Conservation (phyloP, 129 eudicot species). For the Centrapalus pauciflorus region DNA sequence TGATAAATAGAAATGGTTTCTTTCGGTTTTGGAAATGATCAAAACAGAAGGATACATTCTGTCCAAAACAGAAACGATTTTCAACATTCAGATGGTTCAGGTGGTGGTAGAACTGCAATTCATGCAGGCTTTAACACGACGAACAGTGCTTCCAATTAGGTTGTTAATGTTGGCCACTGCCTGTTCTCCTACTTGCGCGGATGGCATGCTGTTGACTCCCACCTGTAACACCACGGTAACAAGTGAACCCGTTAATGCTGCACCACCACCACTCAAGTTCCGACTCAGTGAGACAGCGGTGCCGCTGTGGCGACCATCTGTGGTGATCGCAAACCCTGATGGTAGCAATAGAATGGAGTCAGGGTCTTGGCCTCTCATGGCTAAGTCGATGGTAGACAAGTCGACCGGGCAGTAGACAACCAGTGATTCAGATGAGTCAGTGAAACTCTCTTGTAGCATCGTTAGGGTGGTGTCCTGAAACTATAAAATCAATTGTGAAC, state of each 20-base stretch:
- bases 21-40: no score
- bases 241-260: constrained; percentile 31
- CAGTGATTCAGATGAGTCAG: constrained; percentile 42
- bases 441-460: constrained; percentile 59
- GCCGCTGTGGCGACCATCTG: constrained; percentile 28
- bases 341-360: constrained; percentile 40
- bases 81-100: no score
- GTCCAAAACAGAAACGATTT: no score
- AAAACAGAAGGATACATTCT: no score
- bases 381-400: constrained; percentile 28
- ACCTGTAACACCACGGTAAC: constrained; percentile 46
- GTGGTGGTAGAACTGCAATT: constrained; percentile 26
- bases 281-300: background rate
- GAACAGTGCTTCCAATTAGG: constrained; percentile 40
- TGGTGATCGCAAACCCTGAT: constrained; percentile 48
- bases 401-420: constrained; percentile 54
- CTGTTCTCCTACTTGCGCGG: constrained; percentile 37
- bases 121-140: constrained; percentile 46
- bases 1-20: no score
- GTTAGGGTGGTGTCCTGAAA: constrained; percentile 35
- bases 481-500: constrained; percentile 10
- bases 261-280: constrained; percentile 14
- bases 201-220: constrained; percentile 30
- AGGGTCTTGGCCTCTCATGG: constrained; percentile 46
- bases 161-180: constrained; percentile 42